phyloP scores from a whole-genome alignment of 108 stramenopile genomes.

The Nannochloropsis gaditana region DNA sequence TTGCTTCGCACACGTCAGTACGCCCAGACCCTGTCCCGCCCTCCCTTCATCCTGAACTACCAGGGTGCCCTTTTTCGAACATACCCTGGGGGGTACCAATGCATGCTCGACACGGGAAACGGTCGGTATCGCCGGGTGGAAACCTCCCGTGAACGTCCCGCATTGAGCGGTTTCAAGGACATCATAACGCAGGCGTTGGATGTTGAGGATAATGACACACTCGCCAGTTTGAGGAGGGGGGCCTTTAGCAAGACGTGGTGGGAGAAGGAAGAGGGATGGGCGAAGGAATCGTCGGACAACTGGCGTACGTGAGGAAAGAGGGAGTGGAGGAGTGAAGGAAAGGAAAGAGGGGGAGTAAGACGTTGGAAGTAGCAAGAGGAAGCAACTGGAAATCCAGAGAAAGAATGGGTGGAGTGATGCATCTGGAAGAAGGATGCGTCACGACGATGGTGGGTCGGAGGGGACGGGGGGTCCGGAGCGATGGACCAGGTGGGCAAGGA shows the following conservation, averaged over 20 bases:
- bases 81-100: slow-evolving; percentile 84
- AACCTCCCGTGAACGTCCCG: slow-evolving; percentile 63
- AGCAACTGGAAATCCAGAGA: too few species aligned
- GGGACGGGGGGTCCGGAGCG: not conserved
- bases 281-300: slow-evolving; percentile 27
- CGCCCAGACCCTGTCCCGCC: slow-evolving; percentile 54
- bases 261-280: slow-evolving; percentile 26
- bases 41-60: slow-evolving; percentile 86
- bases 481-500: not conserved
- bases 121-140: slow-evolving; percentile 67
- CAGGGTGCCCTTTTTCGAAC: slow-evolving; percentile 85
- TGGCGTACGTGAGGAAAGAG: slow-evolving; percentile 31
- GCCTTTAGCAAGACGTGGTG: slow-evolving; percentile 34
- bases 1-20: slow-evolving; percentile 85
- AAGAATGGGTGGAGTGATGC: too few species aligned
- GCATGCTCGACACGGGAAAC: slow-evolving; percentile 79
- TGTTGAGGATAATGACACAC: slow-evolving; percentile 41
- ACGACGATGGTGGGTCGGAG: too few species aligned
- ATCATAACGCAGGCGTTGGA: slow-evolving; percentile 72
- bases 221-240: slow-evolving; percentile 35
- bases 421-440: too few species aligned
- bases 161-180: slow-evolving; percentile 79
- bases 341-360: not conserved
- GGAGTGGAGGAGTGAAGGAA: not conserved
- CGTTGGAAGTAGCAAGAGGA: not conserved